Percentiles rank a stretch among this genome's conserved stretches.
Conservation (phyloP, 2,329 filamentous ascomycete genomes). For the Fusarium sp. region DNA sequence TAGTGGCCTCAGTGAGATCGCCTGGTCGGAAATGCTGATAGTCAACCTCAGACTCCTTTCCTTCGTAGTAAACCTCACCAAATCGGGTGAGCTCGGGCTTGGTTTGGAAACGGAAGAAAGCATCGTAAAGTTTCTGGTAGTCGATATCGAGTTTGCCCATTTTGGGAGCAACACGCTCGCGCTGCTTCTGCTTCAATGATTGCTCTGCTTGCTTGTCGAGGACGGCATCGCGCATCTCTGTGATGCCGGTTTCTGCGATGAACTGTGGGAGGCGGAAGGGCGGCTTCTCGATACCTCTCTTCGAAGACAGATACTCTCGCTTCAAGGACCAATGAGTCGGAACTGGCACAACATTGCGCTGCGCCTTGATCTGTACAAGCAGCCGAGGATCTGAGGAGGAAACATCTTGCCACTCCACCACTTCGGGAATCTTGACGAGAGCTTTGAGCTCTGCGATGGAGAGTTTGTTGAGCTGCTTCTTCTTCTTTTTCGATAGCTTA, state of each 20-base stretch:
- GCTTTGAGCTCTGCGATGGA: conserved; percentile 97
- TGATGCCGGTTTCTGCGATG: conserved; percentile 96
- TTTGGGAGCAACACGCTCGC: conserved; percentile 93
- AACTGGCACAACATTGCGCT: conserved; percentile 95
- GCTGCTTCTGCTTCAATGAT: conserved; percentile 92
- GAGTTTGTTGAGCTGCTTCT: conserved; percentile 90
- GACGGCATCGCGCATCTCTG: conserved; percentile 97
- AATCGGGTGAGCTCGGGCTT: conserved; percentile 95
- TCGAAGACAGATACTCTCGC: conserved; percentile 95
- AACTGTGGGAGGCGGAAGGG: conserved; percentile 94
- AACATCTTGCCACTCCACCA: conserved; percentile 97
- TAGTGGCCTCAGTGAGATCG: conserved; percentile 88
- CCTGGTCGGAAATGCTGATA: conserved; percentile 90
- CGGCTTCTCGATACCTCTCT: conserved; percentile 95
- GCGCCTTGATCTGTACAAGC: conserved; percentile 93
- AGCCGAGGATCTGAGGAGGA: conserved; percentile 90
- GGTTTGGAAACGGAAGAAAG: conserved; percentile 97
- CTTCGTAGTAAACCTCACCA: conserved; percentile 99
- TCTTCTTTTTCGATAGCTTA: conserved; percentile 93
- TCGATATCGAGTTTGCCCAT: conserved; percentile 98
- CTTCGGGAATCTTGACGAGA: conserved; percentile 87
- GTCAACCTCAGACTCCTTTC: conserved; percentile 98
- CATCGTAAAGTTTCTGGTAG: conserved; percentile 97
- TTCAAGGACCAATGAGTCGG: conserved; percentile 96
- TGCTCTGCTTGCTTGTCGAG: conserved; percentile 96